Evolutionary conservation across 108 stramenopile genomes (phyloP), one percentile per base, ranked within the genome.

Genomic region (Pseudonitzschia delicatissima): DNA sequence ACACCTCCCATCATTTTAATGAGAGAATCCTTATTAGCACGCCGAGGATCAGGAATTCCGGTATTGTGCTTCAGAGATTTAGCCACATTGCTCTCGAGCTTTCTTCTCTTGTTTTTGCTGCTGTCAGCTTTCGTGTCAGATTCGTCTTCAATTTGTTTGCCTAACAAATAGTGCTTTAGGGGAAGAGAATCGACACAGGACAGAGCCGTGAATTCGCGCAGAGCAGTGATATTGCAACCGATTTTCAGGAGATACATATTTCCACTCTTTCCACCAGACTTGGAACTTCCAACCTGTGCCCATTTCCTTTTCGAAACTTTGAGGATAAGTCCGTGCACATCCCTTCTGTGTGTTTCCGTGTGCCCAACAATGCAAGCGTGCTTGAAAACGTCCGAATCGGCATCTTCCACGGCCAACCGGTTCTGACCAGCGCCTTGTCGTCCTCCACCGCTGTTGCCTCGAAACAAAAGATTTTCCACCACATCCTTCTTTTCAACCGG

Each of bases 151-250:
- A 77, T 78, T 15, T 77, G 73, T 32, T 87, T 47, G 47, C 85
- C 87, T 12, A 93, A 67, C 21, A 93, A 71, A 42, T 76, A 89
- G 44, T 77, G 69, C 20, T 79, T 64, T 12, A 93, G 57, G 6
- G 92, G 89, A 32, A 89, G 82, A 25, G 62, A 57, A 62, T 86
- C 82, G 57, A 91, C 78, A 25, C 74, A 69, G 59, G 84, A 88
- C 21, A 93, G 67, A 17, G 92, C 92, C 44, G 88, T 93, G 50
- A 89, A 93, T 63, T 93, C 92, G 35, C 92, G 67, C 28, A 91
- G 45, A 0, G 87, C 77, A 20, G 92, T 93, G 44, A 93, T 64
- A 61, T 91, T 93, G 63, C 69, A 64, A 18, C 92, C 89, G 50
- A 91, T 72, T 40, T 74, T 80, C 8, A 90, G n/a, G 12, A 91